A percentile compares a stretch with the other conserved stretches of the same genome.
Evolutionary conservation across 2,329 filamentous ascomycete genomes (phyloP).

Genomic region (Pestalotiopsis fici): DNA sequence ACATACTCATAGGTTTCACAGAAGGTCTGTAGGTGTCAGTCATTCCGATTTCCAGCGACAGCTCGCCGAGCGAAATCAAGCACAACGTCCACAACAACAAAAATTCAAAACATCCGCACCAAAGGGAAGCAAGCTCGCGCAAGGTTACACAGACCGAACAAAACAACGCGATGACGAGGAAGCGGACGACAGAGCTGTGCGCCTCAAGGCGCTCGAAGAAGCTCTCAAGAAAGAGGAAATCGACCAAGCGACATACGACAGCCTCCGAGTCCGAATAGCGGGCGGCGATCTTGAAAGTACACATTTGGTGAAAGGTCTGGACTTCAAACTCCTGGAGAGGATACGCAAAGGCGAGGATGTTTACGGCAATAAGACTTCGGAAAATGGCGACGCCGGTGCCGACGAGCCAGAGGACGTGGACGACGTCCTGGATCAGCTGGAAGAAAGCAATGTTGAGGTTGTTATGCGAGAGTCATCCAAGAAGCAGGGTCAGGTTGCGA

Average conservation of each 20-base stretch:
- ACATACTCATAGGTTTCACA: slow-evolving; percentile 33
- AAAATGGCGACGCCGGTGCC: slow-evolving; percentile 29
- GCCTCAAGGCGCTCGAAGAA: slow-evolving; percentile 79
- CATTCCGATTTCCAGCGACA: slow-evolving; percentile 80
- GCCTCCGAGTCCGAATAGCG: slow-evolving; percentile 72
- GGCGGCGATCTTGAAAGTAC: slow-evolving; percentile 81
- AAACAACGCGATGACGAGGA: slow-evolving; percentile 59
- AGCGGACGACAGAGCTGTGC: slow-evolving; percentile 57
- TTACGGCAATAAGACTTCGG: slow-evolving; percentile 34
- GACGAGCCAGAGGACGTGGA: slow-evolving; percentile 55
- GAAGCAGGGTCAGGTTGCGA: slow-evolving; percentile 64
- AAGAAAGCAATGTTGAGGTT: slow-evolving; percentile 54
- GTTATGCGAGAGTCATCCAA: slow-evolving; percentile 52
- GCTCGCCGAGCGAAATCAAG: slow-evolving; percentile 70
- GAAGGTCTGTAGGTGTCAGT: slow-evolving; percentile 62
- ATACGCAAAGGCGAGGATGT: slow-evolving; percentile 71
- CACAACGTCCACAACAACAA: slow-evolving; percentile 60
- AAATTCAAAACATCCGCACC: slow-evolving; percentile 79
- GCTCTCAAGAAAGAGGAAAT: slow-evolving; percentile 83
- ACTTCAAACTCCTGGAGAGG: slow-evolving; percentile 76
- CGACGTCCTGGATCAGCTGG: slow-evolving; percentile 64
- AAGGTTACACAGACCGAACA: slow-evolving; percentile 84
- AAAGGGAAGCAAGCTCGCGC: slow-evolving; percentile 77
- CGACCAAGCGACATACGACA: slow-evolving; percentile 76
- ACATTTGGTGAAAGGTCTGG: slow-evolving; percentile 88